Conservation (phyloP, 2,329 filamentous ascomycete genomes). For the Colletotrichum lini region DNA sequence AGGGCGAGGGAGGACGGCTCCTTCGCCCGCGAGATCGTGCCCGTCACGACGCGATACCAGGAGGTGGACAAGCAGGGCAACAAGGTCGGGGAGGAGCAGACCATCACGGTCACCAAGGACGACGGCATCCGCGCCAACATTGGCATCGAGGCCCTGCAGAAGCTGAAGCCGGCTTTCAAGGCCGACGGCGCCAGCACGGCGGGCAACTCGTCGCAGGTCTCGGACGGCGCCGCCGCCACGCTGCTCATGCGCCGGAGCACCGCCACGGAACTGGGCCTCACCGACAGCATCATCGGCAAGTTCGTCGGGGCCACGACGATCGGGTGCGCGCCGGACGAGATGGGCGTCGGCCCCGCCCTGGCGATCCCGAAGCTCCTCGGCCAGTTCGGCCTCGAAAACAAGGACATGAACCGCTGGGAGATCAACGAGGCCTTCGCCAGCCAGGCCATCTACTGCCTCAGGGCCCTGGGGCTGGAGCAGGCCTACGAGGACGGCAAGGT, state of each 20-base stretch:
- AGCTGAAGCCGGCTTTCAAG: constrained; percentile 89
- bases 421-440: constrained; percentile 88
- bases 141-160: constrained; percentile 78
- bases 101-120: constrained; percentile 80
- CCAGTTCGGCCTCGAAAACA: constrained; percentile 74
- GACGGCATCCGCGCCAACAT: constrained; percentile 84
- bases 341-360: constrained; percentile 91
- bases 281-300: constrained; percentile 80
- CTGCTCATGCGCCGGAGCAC: constrained; percentile 89
- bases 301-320: constrained; percentile 84
- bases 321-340: constrained; percentile 90
- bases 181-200: constrained; percentile 83
- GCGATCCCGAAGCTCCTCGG: constrained; percentile 87
- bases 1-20: constrained; percentile 76
- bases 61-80: constrained; percentile 74
- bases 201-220: constrained; percentile 89
- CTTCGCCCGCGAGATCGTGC: constrained; percentile 85
- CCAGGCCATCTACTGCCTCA: constrained; percentile 78
- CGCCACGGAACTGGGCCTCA: constrained; percentile 80
- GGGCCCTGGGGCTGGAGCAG: constrained; percentile 76
- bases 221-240: constrained; percentile 87
- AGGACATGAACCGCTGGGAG: constrained; percentile 89
- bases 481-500: constrained; percentile 77
- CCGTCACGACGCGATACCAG: constrained; percentile 80
- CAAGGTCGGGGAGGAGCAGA: constrained; percentile 68